Evolutionary conservation across 2,329 filamentous ascomycete genomes (phyloP).

Genomic region (Apiospora rasikravindrae): DNA sequence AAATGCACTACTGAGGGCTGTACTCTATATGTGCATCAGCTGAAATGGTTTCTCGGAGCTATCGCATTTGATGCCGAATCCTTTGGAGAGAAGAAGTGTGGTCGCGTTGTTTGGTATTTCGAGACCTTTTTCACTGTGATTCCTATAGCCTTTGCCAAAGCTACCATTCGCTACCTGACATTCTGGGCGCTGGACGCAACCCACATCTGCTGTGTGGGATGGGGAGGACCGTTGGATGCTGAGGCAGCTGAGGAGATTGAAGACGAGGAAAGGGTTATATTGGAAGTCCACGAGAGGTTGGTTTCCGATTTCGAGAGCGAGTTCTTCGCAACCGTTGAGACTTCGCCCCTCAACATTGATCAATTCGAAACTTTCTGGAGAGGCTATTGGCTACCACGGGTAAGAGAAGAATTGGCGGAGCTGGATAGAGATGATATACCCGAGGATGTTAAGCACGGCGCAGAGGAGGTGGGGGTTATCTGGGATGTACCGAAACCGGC

Average conservation of each 20-base stretch:
- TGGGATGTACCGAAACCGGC: neutral
- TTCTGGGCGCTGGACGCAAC: neutral
- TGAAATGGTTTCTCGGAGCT: too few species aligned
- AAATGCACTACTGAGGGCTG: neutral
- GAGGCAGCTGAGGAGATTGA: neutral
- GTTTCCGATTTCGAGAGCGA: neutral
- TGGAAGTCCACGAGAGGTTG: neutral
- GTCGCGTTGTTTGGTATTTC: neutral
- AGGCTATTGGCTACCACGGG: neutral
- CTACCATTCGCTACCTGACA: neutral
- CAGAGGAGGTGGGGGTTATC: neutral
- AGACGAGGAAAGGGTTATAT: neutral
- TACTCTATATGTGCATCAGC: neutral
- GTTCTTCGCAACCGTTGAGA: neutral
- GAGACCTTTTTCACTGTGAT: neutral
- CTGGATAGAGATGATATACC: neutral
- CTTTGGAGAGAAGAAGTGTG: rapidly evolving
- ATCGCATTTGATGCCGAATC: too few species aligned
- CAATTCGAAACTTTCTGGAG: neutral
- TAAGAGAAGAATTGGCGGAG: neutral
- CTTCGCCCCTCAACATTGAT: neutral
- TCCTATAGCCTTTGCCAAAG: neutral
- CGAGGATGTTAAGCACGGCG: neutral
- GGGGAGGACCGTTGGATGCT: too few species aligned
- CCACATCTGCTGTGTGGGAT: neutral